Conservation (phyloP, 805 yeast genomes). For the Metschnikowia baotianmanensis region DNA sequence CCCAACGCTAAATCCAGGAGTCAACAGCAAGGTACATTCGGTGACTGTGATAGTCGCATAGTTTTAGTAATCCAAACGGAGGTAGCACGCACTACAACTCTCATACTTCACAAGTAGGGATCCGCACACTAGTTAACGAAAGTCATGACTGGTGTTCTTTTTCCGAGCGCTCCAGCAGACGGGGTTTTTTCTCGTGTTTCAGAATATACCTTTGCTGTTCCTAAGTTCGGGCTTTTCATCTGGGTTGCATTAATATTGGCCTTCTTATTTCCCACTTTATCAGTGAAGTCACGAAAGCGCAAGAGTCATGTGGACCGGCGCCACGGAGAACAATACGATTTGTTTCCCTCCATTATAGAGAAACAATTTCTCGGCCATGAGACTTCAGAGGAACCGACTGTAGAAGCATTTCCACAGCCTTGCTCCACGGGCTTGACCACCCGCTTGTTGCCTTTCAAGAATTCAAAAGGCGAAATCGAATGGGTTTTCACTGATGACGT, state of each 20-base stretch:
- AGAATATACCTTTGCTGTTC: slow-evolving; percentile 1
- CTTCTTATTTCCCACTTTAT: not conserved
- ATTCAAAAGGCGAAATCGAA: slow-evolving; percentile 53
- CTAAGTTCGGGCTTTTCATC: slow-evolving; percentile 3
- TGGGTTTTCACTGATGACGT: slow-evolving; percentile 52
- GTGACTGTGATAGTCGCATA: too few species aligned
- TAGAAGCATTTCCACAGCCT: slow-evolving; percentile 22
- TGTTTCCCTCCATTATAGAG: slow-evolving; percentile 18
- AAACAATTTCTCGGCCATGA: not conserved
- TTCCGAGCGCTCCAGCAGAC: too few species aligned
- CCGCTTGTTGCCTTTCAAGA: slow-evolving; percentile 50
- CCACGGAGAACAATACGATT: slow-evolving; percentile 2
- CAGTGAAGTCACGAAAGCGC: slow-evolving; percentile 1
- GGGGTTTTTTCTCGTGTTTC: not conserved
- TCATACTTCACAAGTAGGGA: not conserved
- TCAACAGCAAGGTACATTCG: too few species aligned
- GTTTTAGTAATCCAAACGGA: too few species aligned
- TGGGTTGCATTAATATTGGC: slow-evolving; percentile 6
- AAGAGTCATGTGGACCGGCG: not conserved
- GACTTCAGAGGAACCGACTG: not conserved
- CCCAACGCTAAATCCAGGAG: too few species aligned
- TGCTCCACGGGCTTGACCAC: slow-evolving; percentile 54
- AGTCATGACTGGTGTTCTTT: too few species aligned
- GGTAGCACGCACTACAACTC: not conserved
- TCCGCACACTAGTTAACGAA: not conserved